phyloP scores from a whole-genome alignment of 768 basidiomycete species.

The Leccinum disarticulatum region DNA sequence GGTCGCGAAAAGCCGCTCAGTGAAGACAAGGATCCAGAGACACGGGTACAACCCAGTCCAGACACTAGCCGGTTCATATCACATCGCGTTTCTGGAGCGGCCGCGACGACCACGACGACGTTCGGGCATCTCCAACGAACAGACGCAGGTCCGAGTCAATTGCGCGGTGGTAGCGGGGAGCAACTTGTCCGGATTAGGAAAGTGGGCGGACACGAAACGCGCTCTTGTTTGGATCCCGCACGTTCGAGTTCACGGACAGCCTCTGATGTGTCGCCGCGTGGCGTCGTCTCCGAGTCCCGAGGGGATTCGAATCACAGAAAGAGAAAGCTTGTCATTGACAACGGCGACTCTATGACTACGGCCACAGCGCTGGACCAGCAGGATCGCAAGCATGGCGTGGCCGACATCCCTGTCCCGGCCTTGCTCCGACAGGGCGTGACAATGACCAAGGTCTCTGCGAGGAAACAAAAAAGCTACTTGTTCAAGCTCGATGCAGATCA shows the following conservation, averaged over 20 bases:
- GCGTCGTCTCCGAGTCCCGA: too few species aligned
- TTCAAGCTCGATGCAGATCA: conserved; percentile 79
- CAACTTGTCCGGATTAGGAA: conserved; percentile 27
- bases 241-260: not conserved
- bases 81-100: conserved; percentile 36
- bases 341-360: not conserved
- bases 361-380: conserved; percentile 9
- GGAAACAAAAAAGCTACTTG: conserved; percentile 67
- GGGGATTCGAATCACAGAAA: too few species aligned
- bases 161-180: not conserved
- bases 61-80: conserved; percentile 33
- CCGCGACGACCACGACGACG: conserved; percentile 15
- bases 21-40: too few species aligned
- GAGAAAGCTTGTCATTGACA: too few species aligned
- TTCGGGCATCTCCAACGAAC: conserved; percentile 15
- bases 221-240: not conserved
- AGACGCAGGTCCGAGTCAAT: too few species aligned
- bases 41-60: not conserved
- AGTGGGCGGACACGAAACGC: not conserved
- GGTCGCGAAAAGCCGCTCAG: conserved; percentile 27
- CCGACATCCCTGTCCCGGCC: conserved; percentile 54
- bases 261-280: not conserved
- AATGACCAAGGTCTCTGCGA: conserved; percentile 83
- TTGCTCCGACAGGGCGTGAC: conserved; percentile 61
- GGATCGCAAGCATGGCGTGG: conserved; percentile 7